Evolutionary conservation across 352 stramenopile genomes (phyloP).

Genomic region (Halophytophthora polymorphica): DNA sequence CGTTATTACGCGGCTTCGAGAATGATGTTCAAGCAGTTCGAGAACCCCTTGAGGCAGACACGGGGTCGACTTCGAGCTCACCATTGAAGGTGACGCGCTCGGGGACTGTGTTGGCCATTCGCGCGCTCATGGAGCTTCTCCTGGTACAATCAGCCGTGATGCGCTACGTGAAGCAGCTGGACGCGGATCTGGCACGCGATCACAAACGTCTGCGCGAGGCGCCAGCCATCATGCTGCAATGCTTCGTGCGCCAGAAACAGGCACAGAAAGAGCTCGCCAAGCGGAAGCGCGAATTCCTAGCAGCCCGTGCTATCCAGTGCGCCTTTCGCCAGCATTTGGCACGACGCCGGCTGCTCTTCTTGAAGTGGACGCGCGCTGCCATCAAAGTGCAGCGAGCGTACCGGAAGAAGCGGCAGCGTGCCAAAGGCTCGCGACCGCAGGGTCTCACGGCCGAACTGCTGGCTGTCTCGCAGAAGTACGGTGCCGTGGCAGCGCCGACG

Average conservation of each 20-base stretch:
- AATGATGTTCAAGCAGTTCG: not conserved
- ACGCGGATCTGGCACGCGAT: slow-evolving; percentile 24
- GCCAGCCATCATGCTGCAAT: slow-evolving; percentile 42
- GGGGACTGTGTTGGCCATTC: slow-evolving; percentile 9
- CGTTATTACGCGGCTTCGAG: slow-evolving; percentile 15
- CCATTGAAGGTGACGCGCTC: not conserved
- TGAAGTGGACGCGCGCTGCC: slow-evolving; percentile 47
- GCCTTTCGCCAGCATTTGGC: slow-evolving; percentile 66
- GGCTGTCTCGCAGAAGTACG: slow-evolving; percentile 39
- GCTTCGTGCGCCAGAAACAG: slow-evolving; percentile 30
- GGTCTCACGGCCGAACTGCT: slow-evolving; percentile 47
- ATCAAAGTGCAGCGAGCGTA: slow-evolving; percentile 58
- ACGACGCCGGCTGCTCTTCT: slow-evolving; percentile 39
- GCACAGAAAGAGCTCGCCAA: slow-evolving; percentile 25
- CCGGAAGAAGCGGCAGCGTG: slow-evolving; percentile 37
- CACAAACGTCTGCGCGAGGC: slow-evolving; percentile 13
- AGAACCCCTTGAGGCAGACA: slow-evolving; percentile 2
- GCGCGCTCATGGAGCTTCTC: slow-evolving; percentile 17
- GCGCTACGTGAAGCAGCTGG: slow-evolving; percentile 55
- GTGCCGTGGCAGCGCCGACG: slow-evolving; percentile 10
- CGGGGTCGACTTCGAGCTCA: not conserved
- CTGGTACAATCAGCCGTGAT: slow-evolving; percentile 33
- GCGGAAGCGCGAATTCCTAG: slow-evolving; percentile 26
- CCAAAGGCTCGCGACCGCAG: slow-evolving; percentile 35
- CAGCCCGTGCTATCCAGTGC: slow-evolving; percentile 58